Conservation (phyloP, 345 rosid genomes). For the Passiflora organensis region DNA sequence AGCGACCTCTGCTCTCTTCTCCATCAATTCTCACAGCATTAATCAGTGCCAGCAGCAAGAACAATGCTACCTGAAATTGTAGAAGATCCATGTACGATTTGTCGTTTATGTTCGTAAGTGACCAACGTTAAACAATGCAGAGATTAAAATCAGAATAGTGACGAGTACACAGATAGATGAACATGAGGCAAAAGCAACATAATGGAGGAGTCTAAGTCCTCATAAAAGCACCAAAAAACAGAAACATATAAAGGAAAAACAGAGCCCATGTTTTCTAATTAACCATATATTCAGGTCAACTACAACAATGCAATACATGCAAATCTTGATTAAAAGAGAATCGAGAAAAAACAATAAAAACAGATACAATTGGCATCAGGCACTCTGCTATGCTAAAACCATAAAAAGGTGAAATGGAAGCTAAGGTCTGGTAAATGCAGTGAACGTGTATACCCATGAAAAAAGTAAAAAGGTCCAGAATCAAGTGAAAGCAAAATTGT, state of each 20-base stretch:
- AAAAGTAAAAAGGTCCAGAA: conserved; percentile 6
- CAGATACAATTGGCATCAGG: conserved; percentile 4
- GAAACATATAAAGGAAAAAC: neutral
- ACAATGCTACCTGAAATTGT: conserved; percentile 21
- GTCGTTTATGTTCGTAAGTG: neutral
- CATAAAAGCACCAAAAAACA: neutral
- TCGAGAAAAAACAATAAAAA: neutral
- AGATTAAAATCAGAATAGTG: too few relatives aligned
- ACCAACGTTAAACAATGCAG: neutral
- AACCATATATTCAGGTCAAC: too few relatives aligned
- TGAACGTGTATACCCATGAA: conserved; percentile 6
- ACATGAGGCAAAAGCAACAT: too few relatives aligned
- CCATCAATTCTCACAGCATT: conserved; percentile 31
- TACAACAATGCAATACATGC: conserved; percentile 1
- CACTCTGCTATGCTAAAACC: too few relatives aligned
- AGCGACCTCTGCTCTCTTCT: conserved; percentile 34
- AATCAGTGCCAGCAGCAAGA: conserved; percentile 21
- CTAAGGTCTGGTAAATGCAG: conserved; percentile 8
- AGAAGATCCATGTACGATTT: neutral
- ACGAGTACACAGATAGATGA: too few relatives aligned
- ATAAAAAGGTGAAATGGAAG: too few relatives aligned
- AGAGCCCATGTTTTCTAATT: too few relatives aligned
- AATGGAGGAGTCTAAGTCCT: too few relatives aligned
- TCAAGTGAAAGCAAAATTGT: conserved; percentile 20
- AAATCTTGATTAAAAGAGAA: too few relatives aligned